Percentiles rank a stretch among this genome's conserved stretches.
These are phyloP conservation scores for Clarkia xantiana DNA, from an alignment of 345 rosid genomes.

Conservation along the genomic window DNA sequence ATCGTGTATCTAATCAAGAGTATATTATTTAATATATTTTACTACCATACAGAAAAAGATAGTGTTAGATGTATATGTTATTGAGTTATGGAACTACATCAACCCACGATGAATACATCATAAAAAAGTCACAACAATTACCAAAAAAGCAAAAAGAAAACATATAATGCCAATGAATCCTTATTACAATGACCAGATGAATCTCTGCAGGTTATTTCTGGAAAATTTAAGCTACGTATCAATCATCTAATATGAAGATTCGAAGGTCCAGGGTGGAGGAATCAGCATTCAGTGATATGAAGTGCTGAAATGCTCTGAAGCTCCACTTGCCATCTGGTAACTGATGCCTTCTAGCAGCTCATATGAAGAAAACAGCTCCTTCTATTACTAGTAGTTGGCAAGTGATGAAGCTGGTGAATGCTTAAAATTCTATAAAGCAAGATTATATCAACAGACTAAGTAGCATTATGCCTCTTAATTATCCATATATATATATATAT, in stretches of 20 bases:
- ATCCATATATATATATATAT: no score
- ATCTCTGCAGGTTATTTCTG: slow-evolving; percentile 84
- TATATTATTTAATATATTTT: no score
- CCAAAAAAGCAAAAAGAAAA: slow-evolving; percentile 30
- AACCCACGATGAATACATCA: background rate
- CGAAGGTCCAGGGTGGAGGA: slow-evolving; percentile 73
- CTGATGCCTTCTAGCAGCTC: no score
- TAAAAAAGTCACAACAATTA: background rate
- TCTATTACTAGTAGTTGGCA: no score
- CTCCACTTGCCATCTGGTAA: no score
- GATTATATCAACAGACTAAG: no score
- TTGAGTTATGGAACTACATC: background rate
- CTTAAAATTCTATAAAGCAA: no score
- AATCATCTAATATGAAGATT: slow-evolving; percentile 57
- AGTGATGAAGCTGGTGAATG: no score
- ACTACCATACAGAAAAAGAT: background rate
- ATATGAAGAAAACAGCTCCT: no score
- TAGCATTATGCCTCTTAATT: no score
- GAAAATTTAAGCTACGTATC: slow-evolving; percentile 57
- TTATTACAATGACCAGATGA: slow-evolving; percentile 71
- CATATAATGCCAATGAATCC: slow-evolving; percentile 38
- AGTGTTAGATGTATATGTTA: background rate
- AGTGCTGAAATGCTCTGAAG: slow-evolving; percentile 53
- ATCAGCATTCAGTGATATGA: slow-evolving; percentile 65
- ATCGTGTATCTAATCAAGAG: no score